Percentiles rank a stretch among this genome's conserved stretches.
Conservation (phyloP, 768 basidiomycete genomes). For the Suillus placidus region DNA sequence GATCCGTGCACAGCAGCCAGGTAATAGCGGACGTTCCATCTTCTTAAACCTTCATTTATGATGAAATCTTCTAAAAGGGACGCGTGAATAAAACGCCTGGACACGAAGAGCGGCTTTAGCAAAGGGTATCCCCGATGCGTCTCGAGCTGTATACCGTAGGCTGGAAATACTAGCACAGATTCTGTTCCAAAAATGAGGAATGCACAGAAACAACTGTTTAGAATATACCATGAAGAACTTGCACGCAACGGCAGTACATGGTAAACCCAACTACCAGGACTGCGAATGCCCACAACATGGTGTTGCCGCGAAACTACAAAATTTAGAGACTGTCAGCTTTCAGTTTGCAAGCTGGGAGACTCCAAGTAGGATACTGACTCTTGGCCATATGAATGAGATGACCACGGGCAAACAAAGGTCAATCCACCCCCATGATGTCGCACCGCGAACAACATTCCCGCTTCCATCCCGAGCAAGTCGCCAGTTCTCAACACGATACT, state of each 20-base stretch:
- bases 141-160: slow-evolving; percentile 76
- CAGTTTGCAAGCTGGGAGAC: slow-evolving; percentile 11
- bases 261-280: slow-evolving; percentile 24
- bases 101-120: slow-evolving; percentile 29
- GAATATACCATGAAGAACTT: slow-evolving; percentile 50
- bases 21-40: slow-evolving; percentile 77
- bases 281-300: slow-evolving; percentile 13
- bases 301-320: slow-evolving; percentile 22
- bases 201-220: neutral
- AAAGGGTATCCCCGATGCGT: slow-evolving; percentile 61
- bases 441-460: slow-evolving; percentile 33
- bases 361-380: slow-evolving; percentile 20
- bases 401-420: slow-evolving; percentile 39
- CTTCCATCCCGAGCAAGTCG: slow-evolving; percentile 46
- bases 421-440: slow-evolving; percentile 37
- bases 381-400: slow-evolving; percentile 38
- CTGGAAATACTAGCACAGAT: slow-evolving; percentile 66
- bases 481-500: slow-evolving; percentile 65
- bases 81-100: slow-evolving; percentile 63
- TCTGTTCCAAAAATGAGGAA: slow-evolving; percentile 45
- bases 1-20: slow-evolving; percentile 50
- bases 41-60: slow-evolving; percentile 71
- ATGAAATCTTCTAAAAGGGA: slow-evolving; percentile 58
- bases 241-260: slow-evolving; percentile 42
- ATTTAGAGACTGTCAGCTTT: slow-evolving; percentile 17